Percentiles rank a stretch among this genome's conserved stretches.
phyloP scores from a whole-genome alignment of 2,329 filamentous ascomycete genomes.

The Hypoxylon sp. region DNA sequence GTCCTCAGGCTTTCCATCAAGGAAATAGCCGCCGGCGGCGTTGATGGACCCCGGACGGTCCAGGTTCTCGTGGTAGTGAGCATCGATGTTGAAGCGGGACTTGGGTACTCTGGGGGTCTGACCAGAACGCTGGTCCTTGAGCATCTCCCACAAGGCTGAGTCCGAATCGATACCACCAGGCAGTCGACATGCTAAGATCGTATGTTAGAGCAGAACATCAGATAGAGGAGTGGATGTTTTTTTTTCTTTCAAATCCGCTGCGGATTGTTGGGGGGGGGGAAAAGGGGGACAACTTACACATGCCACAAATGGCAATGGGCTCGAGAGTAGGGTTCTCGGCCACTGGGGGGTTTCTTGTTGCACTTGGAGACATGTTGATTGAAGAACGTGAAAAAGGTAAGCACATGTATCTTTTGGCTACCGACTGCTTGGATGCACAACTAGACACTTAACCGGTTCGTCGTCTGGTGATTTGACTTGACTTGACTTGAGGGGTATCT shows the following conservation, averaged over 20 bases:
- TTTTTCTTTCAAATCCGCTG: too few species aligned
- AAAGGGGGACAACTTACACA: slow-evolving; percentile 34
- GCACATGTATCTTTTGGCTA: not conserved
- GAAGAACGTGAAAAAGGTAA: too few species aligned
- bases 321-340: slow-evolving; percentile 28
- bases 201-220: too few species aligned
- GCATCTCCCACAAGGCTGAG: slow-evolving; percentile 36
- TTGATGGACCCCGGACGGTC: slow-evolving; percentile 39
- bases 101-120: slow-evolving; percentile 36
- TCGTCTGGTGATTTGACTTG: not conserved
- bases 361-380: slow-evolving; percentile 23
- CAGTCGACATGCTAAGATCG: slow-evolving; percentile 32
- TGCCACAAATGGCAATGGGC: slow-evolving; percentile 41
- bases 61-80: slow-evolving; percentile 37
- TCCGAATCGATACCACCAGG: slow-evolving; percentile 35
- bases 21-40: slow-evolving; percentile 40
- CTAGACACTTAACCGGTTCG: not conserved
- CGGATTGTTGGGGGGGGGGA: too few species aligned
- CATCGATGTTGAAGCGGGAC: slow-evolving; percentile 41
- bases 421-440: not conserved
- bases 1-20: slow-evolving; percentile 33
- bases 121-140: slow-evolving; percentile 35
- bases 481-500: not conserved
- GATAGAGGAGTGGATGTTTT: too few species aligned
- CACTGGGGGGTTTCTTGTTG: not conserved